Evolutionary conservation across 2,329 filamentous ascomycete species (phyloP).

Genomic region (Pseudogymnoascus destructans): DNA sequence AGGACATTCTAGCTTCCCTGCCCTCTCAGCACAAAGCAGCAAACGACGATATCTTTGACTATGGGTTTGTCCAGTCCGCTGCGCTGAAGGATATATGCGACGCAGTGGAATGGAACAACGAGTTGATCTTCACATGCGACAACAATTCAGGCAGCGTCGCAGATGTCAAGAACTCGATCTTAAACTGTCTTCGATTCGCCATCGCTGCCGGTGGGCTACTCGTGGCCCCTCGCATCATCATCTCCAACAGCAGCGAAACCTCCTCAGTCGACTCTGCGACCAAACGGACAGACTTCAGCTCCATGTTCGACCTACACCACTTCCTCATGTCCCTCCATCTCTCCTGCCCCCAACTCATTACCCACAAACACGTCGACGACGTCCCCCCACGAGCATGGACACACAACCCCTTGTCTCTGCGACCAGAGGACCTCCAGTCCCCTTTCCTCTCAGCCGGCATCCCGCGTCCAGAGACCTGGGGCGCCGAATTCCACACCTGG

Average conservation of each 20-base stretch:
- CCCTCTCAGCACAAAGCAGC: background rate
- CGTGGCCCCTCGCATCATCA: conserved; percentile 28
- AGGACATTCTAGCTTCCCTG: background rate
- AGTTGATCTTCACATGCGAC: conserved; percentile 30
- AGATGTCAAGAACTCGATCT: conserved; percentile 30
- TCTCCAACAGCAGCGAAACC: conserved; percentile 24
- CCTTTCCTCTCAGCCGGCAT: background rate
- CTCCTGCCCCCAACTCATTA: background rate
- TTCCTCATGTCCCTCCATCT: background rate
- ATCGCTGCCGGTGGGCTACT: conserved; percentile 28
- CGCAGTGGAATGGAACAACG: conserved; percentile 23
- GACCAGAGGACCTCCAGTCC: background rate
- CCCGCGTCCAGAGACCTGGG: background rate
- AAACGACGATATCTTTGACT: conserved; percentile 25
- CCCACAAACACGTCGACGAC: background rate
- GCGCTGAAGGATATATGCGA: conserved; percentile 27
- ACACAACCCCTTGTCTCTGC: background rate
- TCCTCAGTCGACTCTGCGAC: background rate
- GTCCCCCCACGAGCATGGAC: background rate
- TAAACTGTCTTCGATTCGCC: conserved; percentile 31
- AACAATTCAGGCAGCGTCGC: conserved; percentile 29
- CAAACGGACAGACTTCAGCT: background rate
- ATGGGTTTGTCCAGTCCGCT: conserved; percentile 26
- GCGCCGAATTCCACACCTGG: background rate
- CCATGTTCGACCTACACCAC: background rate